Conservation (phyloP, 75 land plant species). For the Ceratopteris richardii region DNA sequence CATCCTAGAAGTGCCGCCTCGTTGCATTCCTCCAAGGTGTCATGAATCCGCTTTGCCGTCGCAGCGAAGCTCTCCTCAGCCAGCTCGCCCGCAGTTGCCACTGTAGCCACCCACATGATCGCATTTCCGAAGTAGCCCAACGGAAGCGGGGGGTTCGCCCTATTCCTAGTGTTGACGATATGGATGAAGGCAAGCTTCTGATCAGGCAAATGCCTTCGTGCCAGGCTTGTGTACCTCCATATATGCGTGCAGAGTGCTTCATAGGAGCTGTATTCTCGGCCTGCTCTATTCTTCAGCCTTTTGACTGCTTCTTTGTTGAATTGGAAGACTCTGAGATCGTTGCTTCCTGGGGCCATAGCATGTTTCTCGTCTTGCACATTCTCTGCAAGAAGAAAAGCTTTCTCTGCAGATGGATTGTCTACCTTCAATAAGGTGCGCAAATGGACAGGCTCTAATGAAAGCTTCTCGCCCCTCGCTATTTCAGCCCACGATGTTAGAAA, state of each 20-base stretch:
- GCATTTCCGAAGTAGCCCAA: conserved; percentile 25
- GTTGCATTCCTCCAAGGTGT: neutral
- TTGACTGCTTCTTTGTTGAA: too few relatives aligned
- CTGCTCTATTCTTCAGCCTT: too few relatives aligned
- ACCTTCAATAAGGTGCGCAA: too few relatives aligned
- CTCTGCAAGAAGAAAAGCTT: too few relatives aligned
- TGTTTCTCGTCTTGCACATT: too few relatives aligned
- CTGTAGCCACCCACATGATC: neutral
- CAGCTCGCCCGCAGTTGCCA: neutral
- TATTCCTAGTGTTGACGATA: neutral
- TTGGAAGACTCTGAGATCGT: too few relatives aligned
- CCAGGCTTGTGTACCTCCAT: conserved; percentile 16
- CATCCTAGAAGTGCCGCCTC: neutral
- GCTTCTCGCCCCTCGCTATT: too few relatives aligned
- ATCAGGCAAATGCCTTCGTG: neutral
- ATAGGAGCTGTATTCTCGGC: too few relatives aligned
- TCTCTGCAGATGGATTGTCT: too few relatives aligned
- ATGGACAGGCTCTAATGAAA: too few relatives aligned
- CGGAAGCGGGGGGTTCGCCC: conserved; percentile 13
- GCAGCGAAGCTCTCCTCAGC: conserved; percentile 1
- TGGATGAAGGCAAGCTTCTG: neutral
- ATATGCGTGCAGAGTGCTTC: conserved; percentile 15
- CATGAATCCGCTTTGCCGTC: conserved; percentile 7
- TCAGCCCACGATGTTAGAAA: too few relatives aligned
- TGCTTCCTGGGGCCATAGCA: too few relatives aligned